Base-by-base conservation (phyloP, 805 yeast genomes). In the Komagataella mondaviorum region DNA sequence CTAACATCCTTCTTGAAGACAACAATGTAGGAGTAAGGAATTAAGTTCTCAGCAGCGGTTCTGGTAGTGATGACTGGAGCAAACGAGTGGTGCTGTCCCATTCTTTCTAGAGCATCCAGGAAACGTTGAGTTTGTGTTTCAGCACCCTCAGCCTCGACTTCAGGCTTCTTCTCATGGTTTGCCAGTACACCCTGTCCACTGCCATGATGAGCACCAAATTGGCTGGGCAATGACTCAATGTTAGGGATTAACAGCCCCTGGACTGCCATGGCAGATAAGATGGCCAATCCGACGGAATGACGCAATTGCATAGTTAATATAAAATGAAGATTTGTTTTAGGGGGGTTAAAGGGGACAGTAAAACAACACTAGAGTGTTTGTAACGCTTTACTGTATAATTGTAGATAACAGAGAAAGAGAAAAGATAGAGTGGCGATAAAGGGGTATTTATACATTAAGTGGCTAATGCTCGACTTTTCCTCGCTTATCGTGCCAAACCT, bases 21-120 rank as follows among this genome's bases (percentile, higher is more conserved):
- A 58, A 93, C 71, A 56, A 93, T 90, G 72, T 88, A 93, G 60
- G 83, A 82, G 71, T 85, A 76, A 44, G 89, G 83, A 58, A 85
- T 77, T 48, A 75, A 56, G 53, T 77, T 74, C 50, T 71, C 65
- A 10, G 63, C 60, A 49, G 76, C 76, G 30, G 69, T 55, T 48
- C 68, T 70, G 49, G 75, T 64, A 44, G 74, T 62, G 54, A 79
- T 59, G 45, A 83, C 59, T 5, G 84, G 81, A 24, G 78, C 78
- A 8, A 14, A 30, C 10, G 39, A 5, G 4, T 30, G 39, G 39
- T 14, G 14, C 14, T 24, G 10, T 24, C 14, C 14, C 30, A 63
- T 57, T 14, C 64, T 61, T 10, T 55, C 55, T 22, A 53, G 55
- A 16, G 59, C 51, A 6, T 58, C 47, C 20, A 60, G 49, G 23